These are phyloP conservation scores for Penicillium simplicissimum DNA, from an alignment of 495 filamentous ascomycete genomes.

Conservation along the genomic window DNA sequence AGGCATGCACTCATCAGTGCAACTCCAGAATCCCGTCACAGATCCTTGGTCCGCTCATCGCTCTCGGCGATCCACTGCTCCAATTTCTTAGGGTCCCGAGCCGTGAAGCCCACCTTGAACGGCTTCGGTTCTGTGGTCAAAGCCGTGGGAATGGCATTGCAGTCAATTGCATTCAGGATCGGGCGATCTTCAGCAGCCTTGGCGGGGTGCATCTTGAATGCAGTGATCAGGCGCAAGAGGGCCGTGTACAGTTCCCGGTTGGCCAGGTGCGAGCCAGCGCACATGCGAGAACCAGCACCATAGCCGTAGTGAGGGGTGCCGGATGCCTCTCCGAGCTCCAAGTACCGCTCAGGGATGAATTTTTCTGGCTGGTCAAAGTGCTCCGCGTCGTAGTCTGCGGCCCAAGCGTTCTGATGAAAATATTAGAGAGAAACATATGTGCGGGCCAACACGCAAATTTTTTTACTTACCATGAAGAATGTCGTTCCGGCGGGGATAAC, in stretches of 20 bases:
- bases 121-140: slow-evolving; percentile 70
- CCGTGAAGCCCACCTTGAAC: slow-evolving; percentile 59
- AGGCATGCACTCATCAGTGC: neutral
- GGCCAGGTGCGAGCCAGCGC: slow-evolving; percentile 67
- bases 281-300: slow-evolving; percentile 71
- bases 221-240: slow-evolving; percentile 66
- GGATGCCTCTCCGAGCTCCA: slow-evolving; percentile 53
- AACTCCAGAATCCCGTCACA: slow-evolving; percentile 33
- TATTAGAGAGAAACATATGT: neutral
- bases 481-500: slow-evolving; percentile 64
- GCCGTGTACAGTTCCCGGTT: slow-evolving; percentile 70
- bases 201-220: slow-evolving; percentile 56
- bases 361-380: slow-evolving; percentile 61
- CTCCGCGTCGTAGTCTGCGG: slow-evolving; percentile 64
- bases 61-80: slow-evolving; percentile 56
- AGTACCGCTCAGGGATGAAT: slow-evolving; percentile 66
- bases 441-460: neutral
- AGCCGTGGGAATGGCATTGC: slow-evolving; percentile 63
- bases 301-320: slow-evolving; percentile 72
- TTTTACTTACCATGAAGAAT: slow-evolving; percentile 59
- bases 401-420: slow-evolving; percentile 60
- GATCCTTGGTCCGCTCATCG: slow-evolving; percentile 58
- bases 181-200: slow-evolving; percentile 46
- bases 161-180: slow-evolving; percentile 60
- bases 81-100: slow-evolving; percentile 46